Conservation (phyloP, 2,329 filamentous ascomycete species). For the Xylaria sp. region DNA sequence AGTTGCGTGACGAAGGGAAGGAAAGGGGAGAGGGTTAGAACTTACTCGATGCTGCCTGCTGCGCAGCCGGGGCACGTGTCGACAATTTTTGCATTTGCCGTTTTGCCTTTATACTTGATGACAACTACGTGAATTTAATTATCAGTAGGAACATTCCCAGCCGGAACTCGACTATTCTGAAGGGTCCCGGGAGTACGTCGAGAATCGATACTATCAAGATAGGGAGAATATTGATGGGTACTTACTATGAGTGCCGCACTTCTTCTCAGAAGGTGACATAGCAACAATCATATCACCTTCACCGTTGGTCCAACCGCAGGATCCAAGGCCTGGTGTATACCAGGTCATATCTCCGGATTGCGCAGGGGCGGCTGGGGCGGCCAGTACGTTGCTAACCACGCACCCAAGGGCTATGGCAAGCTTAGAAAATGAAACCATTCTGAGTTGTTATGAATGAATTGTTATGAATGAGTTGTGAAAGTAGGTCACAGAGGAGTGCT, state of each 20-base stretch:
- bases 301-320: constrained; percentile 32
- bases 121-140: constrained; percentile 14
- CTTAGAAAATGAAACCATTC: constrained; percentile 20
- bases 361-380: no score
- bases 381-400: constrained; percentile 22
- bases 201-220: no score
- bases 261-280: constrained; percentile 29
- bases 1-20: no score
- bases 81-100: constrained; percentile 34
- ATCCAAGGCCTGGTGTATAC: constrained; percentile 34
- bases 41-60: constrained; percentile 34
- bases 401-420: constrained; percentile 25
- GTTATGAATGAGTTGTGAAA: background rate
- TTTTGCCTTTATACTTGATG: constrained; percentile 35
- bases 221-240: background rate
- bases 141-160: background rate
- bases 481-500: background rate
- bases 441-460: background rate
- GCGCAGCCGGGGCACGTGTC: constrained; percentile 40
- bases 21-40: no score
- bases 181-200: background rate
- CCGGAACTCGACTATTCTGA: background rate
- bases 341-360: constrained; percentile 37
- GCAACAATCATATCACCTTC: constrained; percentile 34
- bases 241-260: constrained; percentile 34